Base-by-base conservation (phyloP, 1,284 basidiomycete genomes). In the Wallemia mellicola region DNA sequence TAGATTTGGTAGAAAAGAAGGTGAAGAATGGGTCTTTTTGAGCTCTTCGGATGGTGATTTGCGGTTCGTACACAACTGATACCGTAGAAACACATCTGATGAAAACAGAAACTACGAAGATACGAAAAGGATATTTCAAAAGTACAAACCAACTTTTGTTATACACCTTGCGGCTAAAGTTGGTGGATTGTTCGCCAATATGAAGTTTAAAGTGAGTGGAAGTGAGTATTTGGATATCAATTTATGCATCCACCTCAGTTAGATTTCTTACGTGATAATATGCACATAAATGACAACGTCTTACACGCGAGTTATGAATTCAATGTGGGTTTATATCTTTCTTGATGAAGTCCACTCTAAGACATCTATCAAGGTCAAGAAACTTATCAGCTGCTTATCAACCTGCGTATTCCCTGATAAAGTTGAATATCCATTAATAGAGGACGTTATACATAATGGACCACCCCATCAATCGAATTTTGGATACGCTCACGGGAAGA, bases 381-480 rank as follows among this genome's bases (percentile, higher is more conserved):
- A 87, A 68, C 74, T 87, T 64, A 79, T 87, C 62, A 86, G 84
- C 2, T 87, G 85, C 66, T 78, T 87, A 27, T 87, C 85, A 17
- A 87, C 84, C 26, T 86, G 85, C 67, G 83, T 89, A 38, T 88
- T 86, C 72, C 84, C 85, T 0, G 86, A 87, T 70, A 81, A 84
- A 67, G 81, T 82, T 63, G 74, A 77, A 60, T 91, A 88, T 68
- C 87, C 87, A 5, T 77, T 92, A n/a, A 82, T 85, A 64, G 87
- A 91, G 72, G 78, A 74, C 61, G 87, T 86, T 72, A 81, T 91
- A 61, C 87, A 92, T 69, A 75, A 76, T 32, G 87, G 87, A 5
- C 82, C 83, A 28, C 87, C 87, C 2, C 87, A 91, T 67, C 74
- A 28, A 11, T 65, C 64, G 64, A 91, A 91, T 74, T 89, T 86